These are phyloP conservation scores for Saccharomyces pastorianus DNA, from an alignment of 1,139 yeast genomes.

Conservation along the genomic window DNA sequence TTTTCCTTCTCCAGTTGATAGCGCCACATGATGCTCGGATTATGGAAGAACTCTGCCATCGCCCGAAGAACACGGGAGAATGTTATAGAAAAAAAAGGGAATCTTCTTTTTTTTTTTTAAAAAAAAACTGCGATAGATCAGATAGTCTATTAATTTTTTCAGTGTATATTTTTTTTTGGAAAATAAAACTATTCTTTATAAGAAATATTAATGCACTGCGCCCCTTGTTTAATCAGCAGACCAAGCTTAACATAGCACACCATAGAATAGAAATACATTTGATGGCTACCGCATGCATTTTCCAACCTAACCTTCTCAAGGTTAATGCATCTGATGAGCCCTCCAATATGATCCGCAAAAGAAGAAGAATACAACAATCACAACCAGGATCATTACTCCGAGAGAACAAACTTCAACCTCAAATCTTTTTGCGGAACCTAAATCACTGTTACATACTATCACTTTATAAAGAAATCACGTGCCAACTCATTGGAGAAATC, in stretches of 20 bases:
- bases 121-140: not conserved
- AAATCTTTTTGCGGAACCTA: conserved; percentile 2
- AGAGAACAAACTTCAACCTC: not conserved
- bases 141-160: not conserved
- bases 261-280: not conserved
- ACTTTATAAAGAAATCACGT: conserved; percentile 11
- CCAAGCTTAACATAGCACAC: not conserved
- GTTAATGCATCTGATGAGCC: not conserved
- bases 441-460: conserved; percentile 13
- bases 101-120: not conserved
- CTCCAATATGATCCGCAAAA: not conserved
- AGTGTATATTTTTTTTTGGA: not conserved
- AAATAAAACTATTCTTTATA: not conserved
- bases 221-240: not conserved
- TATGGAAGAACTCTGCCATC: too few relatives aligned
- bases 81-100: not conserved
- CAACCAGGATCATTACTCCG: not conserved
- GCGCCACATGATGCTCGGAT: not conserved
- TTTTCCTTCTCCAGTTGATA: not conserved
- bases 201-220: not conserved
- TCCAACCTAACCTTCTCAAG: not conserved
- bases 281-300: not conserved
- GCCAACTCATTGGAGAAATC: conserved; percentile 7
- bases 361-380: not conserved
- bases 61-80: not conserved